phyloP scores from a whole-genome alignment of 2,329 filamentous ascomycete genomes.

The Rhinocladiella similis region DNA sequence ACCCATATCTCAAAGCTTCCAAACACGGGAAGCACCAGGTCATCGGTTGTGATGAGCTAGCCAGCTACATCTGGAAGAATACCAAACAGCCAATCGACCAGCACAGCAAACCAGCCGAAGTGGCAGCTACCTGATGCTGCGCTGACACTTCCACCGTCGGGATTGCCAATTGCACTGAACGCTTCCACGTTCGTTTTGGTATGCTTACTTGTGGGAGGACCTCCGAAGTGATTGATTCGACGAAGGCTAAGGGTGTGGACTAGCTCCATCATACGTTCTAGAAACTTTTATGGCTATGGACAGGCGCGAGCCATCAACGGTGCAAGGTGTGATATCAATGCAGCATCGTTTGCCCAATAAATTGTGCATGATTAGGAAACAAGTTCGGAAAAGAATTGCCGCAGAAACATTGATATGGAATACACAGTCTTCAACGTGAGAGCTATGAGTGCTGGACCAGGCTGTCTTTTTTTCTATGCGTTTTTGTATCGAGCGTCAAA shows the following conservation, averaged over 20 bases:
- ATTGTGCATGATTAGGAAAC: neutral
- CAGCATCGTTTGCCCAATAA: neutral
- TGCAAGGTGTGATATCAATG: neutral
- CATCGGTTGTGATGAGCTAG: slow-evolving; percentile 28
- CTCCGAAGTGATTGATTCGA: neutral
- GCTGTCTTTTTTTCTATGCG: slow-evolving; percentile 1
- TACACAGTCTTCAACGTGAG: slow-evolving; percentile 14
- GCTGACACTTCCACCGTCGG: too few relatives aligned
- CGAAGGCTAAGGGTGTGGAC: neutral
- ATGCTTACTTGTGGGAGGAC: too few relatives aligned
- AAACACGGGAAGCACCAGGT: slow-evolving; percentile 30
- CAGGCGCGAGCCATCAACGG: neutral
- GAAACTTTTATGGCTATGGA: neutral
- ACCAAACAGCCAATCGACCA: slow-evolving; percentile 26
- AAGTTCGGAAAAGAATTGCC: slow-evolving; percentile 7
- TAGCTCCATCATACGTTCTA: neutral
- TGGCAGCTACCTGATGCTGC: slow-evolving; percentile 9
- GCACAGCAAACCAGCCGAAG: slow-evolving; percentile 11
- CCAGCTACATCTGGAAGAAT: slow-evolving; percentile 24
- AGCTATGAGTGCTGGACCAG: neutral
- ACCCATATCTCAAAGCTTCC: slow-evolving; percentile 28
- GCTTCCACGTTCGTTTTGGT: neutral
- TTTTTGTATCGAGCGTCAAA: neutral
- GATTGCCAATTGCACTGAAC: neutral
- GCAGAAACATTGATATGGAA: slow-evolving; percentile 4